Percentiles rank a stretch among this genome's conserved stretches.
These are phyloP conservation scores for Primulina tabacum DNA, from an alignment of 257 asterid species.

Conservation along the genomic window DNA sequence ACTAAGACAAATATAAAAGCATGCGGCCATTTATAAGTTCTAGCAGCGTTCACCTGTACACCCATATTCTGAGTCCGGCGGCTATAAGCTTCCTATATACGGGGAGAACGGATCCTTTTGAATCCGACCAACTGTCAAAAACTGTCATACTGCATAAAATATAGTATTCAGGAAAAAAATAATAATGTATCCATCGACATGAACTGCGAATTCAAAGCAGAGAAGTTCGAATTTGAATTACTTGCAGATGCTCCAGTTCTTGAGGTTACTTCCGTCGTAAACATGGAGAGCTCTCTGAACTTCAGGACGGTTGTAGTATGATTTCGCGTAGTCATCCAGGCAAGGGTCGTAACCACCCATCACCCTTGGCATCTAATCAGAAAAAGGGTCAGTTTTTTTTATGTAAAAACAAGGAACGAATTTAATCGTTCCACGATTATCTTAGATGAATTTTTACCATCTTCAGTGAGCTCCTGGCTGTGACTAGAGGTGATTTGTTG, in stretches of 20 bases:
- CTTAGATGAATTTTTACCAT: conserved; percentile 37
- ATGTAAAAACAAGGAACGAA: too few species aligned
- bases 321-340: conserved; percentile 66
- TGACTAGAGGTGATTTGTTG: conserved; percentile 31
- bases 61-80: conserved; percentile 74
- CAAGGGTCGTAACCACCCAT: conserved; percentile 90
- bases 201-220: background rate
- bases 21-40: background rate
- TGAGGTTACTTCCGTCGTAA: conserved; percentile 45
- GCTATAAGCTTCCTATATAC: conserved; percentile 78
- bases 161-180: background rate
- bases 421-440: too few species aligned
- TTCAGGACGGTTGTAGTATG: conserved; percentile 62
- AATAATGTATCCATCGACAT: too few species aligned
- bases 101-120: conserved; percentile 67
- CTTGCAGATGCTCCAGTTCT: conserved; percentile 90
- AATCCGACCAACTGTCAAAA: conserved; percentile 48
- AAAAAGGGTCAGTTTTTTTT: background rate
- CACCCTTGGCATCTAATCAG: conserved; percentile 61
- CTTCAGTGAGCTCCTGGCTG: conserved; percentile 45
- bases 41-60: conserved; percentile 57
- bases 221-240: conserved; percentile 25
- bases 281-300: conserved; percentile 90
- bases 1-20: background rate
- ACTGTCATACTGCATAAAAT: conserved; percentile 61